A percentile compares a stretch with the other conserved stretches of the same genome.
Conservation (phyloP, 139 green algal species). For the Chlorella vulgaris region DNA sequence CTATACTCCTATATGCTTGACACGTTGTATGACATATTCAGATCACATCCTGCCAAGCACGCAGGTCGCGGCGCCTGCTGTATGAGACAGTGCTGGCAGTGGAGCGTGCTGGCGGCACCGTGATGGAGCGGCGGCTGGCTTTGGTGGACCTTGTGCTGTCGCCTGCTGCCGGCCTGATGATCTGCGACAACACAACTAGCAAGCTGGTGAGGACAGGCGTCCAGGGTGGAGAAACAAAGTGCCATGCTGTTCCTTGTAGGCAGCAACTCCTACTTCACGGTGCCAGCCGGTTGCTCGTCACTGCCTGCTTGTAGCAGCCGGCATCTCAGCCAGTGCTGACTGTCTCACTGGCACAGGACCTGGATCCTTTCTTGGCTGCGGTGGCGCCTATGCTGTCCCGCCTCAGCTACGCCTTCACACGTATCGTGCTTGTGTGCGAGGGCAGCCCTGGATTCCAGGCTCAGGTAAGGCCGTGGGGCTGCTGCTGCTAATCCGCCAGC, state of each 20-base stretch:
- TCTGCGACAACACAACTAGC: conserved; percentile 30
- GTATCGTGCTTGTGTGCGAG: conserved; percentile 37
- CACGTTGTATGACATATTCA: no score
- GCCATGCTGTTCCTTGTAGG: no score
- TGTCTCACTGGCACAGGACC: conserved; percentile 16
- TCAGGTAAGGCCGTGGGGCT: neutral
- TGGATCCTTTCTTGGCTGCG: conserved; percentile 18
- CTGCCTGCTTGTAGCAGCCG: no score
- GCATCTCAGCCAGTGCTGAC: no score
- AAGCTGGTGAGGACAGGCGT: conserved; percentile 6
- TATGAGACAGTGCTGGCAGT: conserved; percentile 47
- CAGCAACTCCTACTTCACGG: no score
- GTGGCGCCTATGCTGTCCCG: conserved; percentile 15
- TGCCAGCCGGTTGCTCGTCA: no score
- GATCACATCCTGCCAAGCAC: no score
- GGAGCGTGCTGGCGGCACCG: conserved; percentile 30
- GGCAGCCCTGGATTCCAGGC: conserved; percentile 24
- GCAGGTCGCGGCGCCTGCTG: conserved; percentile 26
- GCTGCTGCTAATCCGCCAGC: no score
- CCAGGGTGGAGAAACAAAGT: no score
- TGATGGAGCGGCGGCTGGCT: conserved; percentile 43
- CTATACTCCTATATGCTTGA: no score
- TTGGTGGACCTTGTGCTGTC: conserved; percentile 45
- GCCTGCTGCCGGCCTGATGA: conserved; percentile 20
- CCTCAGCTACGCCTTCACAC: conserved; percentile 32